These are phyloP conservation scores for Phytophthora idaei DNA, from an alignment of 352 stramenopile genomes.

Conservation along the genomic window DNA sequence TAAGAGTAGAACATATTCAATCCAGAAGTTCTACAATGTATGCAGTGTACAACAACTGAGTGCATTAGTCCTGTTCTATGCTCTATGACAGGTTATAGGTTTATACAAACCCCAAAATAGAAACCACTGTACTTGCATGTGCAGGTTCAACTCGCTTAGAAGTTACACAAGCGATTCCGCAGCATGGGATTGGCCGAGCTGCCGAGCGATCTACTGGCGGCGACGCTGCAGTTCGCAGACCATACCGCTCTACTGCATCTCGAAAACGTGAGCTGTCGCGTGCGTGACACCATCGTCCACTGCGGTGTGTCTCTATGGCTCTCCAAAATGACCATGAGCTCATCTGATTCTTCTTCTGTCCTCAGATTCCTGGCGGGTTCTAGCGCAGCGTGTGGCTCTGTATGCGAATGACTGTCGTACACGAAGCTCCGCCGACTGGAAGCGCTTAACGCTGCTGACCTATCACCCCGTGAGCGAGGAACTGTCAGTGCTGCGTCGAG, in stretches of 20 bases:
- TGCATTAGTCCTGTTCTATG: no score
- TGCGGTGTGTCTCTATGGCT: conserved; percentile 13
- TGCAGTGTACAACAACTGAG: no score
- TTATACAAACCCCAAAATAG: neutral
- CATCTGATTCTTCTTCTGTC: conserved; percentile 8
- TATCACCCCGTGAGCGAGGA: conserved; percentile 22
- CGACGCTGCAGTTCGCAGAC: conserved; percentile 50
- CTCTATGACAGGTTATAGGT: no score
- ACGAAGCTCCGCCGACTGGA: conserved; percentile 34
- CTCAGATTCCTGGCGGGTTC: conserved; percentile 41
- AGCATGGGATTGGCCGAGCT: conserved; percentile 35
- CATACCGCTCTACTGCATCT: conserved; percentile 39
- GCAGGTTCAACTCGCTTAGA: conserved; percentile 29
- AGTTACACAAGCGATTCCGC: conserved; percentile 15
- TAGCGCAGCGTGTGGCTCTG: conserved; percentile 27
- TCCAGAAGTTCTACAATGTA: neutral
- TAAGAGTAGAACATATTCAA: neutral
- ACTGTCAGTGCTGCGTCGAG: conserved; percentile 39
- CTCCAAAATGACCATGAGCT: neutral
- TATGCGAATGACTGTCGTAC: neutral
- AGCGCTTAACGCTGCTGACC: conserved; percentile 37
- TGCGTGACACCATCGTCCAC: conserved; percentile 26
- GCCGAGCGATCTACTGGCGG: conserved; percentile 46
- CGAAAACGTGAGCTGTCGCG: conserved; percentile 23
- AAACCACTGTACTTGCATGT: conserved; percentile 3